Percentiles rank a stretch among this genome's conserved stretches.
Conservation (phyloP, 2,329 filamentous ascomycete genomes). For the Penicillium sp. region DNA sequence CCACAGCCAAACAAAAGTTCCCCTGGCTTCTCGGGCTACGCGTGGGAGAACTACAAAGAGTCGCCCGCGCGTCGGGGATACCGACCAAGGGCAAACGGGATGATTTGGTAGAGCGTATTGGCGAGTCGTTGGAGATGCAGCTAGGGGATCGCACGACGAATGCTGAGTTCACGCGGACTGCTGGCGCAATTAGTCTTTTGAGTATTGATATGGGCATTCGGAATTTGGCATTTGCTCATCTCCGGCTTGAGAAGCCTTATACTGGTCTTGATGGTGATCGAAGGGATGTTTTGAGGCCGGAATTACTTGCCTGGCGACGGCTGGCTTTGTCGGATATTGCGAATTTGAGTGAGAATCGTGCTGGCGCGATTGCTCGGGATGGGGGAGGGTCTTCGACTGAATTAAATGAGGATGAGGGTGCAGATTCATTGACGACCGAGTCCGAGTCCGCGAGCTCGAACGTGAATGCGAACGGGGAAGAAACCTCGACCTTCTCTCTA, state of each 20-base stretch:
- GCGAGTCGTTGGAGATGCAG: slow-evolving; percentile 23
- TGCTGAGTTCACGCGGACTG: background rate
- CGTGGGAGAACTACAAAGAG: slow-evolving; percentile 57
- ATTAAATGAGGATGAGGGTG: background rate
- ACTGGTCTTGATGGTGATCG: background rate
- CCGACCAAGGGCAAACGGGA: slow-evolving; percentile 64
- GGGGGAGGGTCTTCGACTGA: too few relatives aligned
- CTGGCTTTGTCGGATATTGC: slow-evolving; percentile 37
- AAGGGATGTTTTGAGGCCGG: background rate
- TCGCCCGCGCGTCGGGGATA: slow-evolving; percentile 66
- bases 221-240: slow-evolving; percentile 75
- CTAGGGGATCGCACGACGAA: background rate
- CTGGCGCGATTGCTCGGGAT: too few relatives aligned
- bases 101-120: slow-evolving; percentile 57
- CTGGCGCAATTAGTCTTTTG: slow-evolving; percentile 58
- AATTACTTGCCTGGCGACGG: slow-evolving; percentile 48
- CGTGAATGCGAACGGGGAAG: background rate
- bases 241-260: slow-evolving; percentile 43
- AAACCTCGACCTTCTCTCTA: slow-evolving; percentile 51
- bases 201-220: slow-evolving; percentile 86
- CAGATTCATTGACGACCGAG: background rate
- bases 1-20: background rate
- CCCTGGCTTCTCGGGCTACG: slow-evolving; percentile 52
- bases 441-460: background rate
- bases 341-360: background rate